phyloP scores from a whole-genome alignment of 352 stramenopile genomes.

The Phytophthora tubulina region DNA sequence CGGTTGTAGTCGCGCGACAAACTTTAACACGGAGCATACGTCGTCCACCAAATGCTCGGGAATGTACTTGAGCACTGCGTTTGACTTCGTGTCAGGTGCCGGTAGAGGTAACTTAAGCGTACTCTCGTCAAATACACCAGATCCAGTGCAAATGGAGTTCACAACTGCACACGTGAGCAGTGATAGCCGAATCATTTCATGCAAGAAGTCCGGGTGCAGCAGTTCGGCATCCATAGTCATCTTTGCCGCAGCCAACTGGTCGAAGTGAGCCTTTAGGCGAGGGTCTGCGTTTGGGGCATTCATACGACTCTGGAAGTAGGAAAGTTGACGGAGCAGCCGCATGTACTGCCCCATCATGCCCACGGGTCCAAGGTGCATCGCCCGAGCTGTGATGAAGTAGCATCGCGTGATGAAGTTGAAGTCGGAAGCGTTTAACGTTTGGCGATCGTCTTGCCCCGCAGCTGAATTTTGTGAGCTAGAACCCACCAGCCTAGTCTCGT shows the following conservation, averaged over 20 bases:
- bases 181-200: conserved; percentile 81
- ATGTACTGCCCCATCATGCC: conserved; percentile 86
- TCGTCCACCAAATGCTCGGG: conserved; percentile 98
- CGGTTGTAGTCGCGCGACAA: conserved; percentile 88
- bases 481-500: conserved; percentile 68
- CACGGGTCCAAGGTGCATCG: conserved; percentile 93
- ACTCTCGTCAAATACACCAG: conserved; percentile 23
- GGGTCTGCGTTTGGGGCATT: conserved; percentile 71
- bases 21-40: conserved; percentile 93
- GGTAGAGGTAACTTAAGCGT: conserved; percentile 52
- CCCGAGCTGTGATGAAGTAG: conserved; percentile 95
- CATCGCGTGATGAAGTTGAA: conserved; percentile 98
- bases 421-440: conserved; percentile 41
- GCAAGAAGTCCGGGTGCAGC: conserved; percentile 78
- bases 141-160: conserved; percentile 60
- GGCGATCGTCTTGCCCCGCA: conserved; percentile 36
- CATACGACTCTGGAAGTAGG: conserved; percentile 89
- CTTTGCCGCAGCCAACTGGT: conserved; percentile 73
- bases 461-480: conserved; percentile 17
- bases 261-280: conserved; percentile 79
- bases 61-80: conserved; percentile 76
- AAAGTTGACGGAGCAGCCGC: conserved; percentile 91
- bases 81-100: conserved; percentile 35
- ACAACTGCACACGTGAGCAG: conserved; percentile 73
- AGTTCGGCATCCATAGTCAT: conserved; percentile 86